Evolutionary conservation across 306 rosid species (phyloP), one percentile per base, ranked within the genome.

Genomic region (Canavalia ensiformis): DNA sequence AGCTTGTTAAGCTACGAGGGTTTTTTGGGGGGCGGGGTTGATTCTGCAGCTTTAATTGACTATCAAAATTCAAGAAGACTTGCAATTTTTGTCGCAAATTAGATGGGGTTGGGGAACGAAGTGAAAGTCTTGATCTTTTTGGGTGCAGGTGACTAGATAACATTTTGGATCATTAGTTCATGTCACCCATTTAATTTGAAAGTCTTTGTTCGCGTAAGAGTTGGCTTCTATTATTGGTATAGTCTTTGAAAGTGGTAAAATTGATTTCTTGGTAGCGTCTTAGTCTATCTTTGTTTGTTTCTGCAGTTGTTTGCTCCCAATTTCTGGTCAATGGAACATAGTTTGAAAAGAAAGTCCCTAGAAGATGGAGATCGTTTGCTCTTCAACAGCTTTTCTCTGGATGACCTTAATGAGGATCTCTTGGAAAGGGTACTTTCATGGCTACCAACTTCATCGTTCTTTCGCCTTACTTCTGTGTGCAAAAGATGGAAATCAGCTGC

Each of bases 401-500:
- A 93, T 44, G 90, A 93, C 77, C 92, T 95, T 34, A 95, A 95
- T 77, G 91, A 93, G 82, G 99, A 95, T 82, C 87, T 95, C 70
- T 92, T 95, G 1, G 99, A 95, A 51, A 85, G 85, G 77, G 88
- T 95, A 25, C 99, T 95, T 28, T 93, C 98, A 12, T 79, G 99
- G 94, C 87, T 95, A 34, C 97, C 98, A 25, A 86, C 98, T 78
- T 95, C 99, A 0, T 46, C 92, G 28, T 95, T 95, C 83, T 89
- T 93, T 75, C 96, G 97, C 84, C 90, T 91, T 10, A 83, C 91
- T 82, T 89, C 93, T 0, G 97, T 95, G 76, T 90, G 95, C 94
- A 95, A 95, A 75, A 90, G 97, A 82, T 95, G 99, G 99, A 92
- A 87, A 72, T 95, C 96, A 6, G 90, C 89, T 58, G 87, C 94